Base-by-base conservation (phyloP, 805 yeast genomes). In the Yamadazyma olivae region DNA sequence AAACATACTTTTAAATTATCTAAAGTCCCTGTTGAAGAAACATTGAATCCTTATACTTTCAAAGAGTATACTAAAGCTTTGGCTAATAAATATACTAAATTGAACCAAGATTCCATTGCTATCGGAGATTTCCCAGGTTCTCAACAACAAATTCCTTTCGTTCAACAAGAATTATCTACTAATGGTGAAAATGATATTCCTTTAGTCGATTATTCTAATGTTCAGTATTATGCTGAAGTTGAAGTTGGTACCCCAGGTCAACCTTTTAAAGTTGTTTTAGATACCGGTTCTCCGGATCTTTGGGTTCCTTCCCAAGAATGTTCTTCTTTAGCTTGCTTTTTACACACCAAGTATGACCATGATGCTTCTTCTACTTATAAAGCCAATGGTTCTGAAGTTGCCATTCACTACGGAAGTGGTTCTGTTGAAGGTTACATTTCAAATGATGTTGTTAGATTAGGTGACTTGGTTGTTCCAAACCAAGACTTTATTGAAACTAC, bases 401-500 rank as follows among this genome's bases (percentile, higher is more conserved):
- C 81, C 41, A 88, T 93, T 61, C 82, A 75, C 57, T 93, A 93
- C 58, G 99, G 98, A 44, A 81, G 95, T 13, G 99, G 99, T 36
- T 74, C 95, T 32, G 71, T 91, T 64, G 89, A 86, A 56, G 99
- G 99, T 37, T 93, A 74, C 61, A 81, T 93, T 27, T 89, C 97
- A 27, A 84, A 84, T 59, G 99, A 93, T 59, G 70, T 80, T 29
- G 67, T 93, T 51, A 69, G 76, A 43, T 67, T 93, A 46, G 98
- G 97, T 41, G 93, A 82, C 56, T 77, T 93, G 67, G 64, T 71
- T 38, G 90, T 93, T 56, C 83, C 89, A 48, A 69, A 82, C 47
- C 98, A 91, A 71, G 95, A 83, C 59, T 93, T 93, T 58, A 98
- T 95, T 43, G 99, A 93, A 74, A 91, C 96, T 45, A 93, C 99